Conservation (phyloP, 164 flowering plant species). For the Dillenia suffruticosa region DNA sequence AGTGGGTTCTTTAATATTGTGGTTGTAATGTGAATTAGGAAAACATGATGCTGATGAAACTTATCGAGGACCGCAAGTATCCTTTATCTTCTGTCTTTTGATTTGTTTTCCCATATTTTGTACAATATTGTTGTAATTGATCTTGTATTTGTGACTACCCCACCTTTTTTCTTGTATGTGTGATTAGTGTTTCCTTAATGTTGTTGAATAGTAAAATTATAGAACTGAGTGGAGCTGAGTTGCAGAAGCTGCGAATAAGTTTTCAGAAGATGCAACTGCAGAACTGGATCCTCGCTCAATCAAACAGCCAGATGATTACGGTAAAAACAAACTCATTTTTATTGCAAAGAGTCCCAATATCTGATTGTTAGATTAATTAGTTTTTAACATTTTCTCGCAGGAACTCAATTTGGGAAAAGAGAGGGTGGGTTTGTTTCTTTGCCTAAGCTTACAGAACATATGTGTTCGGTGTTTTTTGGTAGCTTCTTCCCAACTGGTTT, state of each 20-base stretch:
- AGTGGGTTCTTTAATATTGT: conserved; percentile 1
- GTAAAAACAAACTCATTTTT: conserved; percentile 15
- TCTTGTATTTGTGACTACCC: neutral
- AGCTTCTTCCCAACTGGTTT: neutral
- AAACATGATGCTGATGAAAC: conserved; percentile 40
- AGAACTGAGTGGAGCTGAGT: conserved; percentile 42
- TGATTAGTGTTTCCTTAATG: conserved; percentile 10
- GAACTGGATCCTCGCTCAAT: conserved; percentile 61
- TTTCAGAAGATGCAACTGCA: conserved; percentile 47
- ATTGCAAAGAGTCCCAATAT: conserved; percentile 1
- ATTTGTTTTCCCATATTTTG: neutral
- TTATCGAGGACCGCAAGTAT: conserved; percentile 67
- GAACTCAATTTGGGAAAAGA: conserved; percentile 67
- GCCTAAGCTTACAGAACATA: too few relatives aligned
- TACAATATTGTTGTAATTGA: neutral
- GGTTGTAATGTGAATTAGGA: conserved; percentile 41
- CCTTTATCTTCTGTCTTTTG: conserved; percentile 16
- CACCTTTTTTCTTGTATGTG: neutral
- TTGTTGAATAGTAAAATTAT: conserved; percentile 42
- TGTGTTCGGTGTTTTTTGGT: too few relatives aligned
- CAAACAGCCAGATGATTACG: conserved; percentile 51
- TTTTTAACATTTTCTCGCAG: conserved; percentile 28
- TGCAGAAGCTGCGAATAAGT: conserved; percentile 42
- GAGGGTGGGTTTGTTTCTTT: conserved; percentile 33
- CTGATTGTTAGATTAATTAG: conserved; percentile 15